Conservation (phyloP, 208 protist genomes). For the Leishmania amazonensis region DNA sequence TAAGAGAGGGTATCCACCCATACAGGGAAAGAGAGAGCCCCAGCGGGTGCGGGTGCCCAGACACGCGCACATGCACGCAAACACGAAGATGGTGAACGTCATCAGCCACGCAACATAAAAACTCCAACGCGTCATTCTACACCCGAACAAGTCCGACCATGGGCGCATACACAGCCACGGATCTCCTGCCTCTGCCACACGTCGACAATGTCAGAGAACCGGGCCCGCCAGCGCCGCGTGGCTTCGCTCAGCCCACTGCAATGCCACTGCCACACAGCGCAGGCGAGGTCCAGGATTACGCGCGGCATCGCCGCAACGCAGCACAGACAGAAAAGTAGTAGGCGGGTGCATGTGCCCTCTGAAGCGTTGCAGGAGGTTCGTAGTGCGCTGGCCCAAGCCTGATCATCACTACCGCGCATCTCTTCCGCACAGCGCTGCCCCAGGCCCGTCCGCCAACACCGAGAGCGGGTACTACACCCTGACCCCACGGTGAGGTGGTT, state of each 20-base stretch:
- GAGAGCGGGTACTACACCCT: neutral
- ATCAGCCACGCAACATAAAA: neutral
- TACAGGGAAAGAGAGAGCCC: neutral
- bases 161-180: neutral
- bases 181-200: neutral
- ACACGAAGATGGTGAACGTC: neutral
- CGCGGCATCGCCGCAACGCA: neutral
- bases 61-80: neutral
- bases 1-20: neutral
- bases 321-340: neutral
- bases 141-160: neutral
- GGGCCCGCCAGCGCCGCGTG: neutral
- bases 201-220: neutral
- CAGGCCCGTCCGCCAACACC: neutral
- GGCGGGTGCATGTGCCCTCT: neutral
- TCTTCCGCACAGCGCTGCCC: neutral
- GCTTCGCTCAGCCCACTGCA: neutral
- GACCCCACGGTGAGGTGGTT: neutral
- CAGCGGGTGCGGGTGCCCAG: neutral
- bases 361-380: neutral
- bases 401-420: neutral
- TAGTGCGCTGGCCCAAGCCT: neutral
- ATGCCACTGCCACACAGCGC: neutral
- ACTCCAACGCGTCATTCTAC: neutral
- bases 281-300: neutral